phyloP scores from a whole-genome alignment of 148 eudicot species.

The Rhododendron vialii region DNA sequence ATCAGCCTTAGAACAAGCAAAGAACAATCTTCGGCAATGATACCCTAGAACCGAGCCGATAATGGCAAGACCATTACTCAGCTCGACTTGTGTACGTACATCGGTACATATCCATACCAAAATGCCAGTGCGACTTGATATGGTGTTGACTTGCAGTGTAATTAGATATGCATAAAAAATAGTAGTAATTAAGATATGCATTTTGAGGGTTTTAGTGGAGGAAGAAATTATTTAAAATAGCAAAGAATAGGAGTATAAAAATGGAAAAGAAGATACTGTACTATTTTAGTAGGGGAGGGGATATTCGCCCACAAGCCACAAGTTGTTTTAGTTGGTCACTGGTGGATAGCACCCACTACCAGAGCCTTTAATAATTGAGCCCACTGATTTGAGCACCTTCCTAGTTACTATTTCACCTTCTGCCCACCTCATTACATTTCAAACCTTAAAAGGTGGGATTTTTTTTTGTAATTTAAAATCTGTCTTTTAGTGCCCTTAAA shows the following conservation, averaged over 20 bases:
- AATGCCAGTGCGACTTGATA: background rate
- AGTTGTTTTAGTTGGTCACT: constrained; percentile 10
- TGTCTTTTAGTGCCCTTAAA: background rate
- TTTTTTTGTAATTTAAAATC: too few relatives aligned
- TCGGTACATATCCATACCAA: background rate
- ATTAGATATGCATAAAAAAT: too few relatives aligned
- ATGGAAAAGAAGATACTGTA: background rate
- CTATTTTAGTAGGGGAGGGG: background rate
- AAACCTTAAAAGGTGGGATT: background rate
- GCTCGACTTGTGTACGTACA: background rate
- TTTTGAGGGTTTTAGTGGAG: background rate
- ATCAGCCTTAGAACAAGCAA: background rate
- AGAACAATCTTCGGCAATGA: background rate
- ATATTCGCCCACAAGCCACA: constrained; percentile 5
- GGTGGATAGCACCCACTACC: constrained; percentile 6
- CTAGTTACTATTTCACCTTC: background rate
- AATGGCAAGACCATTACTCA: background rate
- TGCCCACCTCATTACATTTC: background rate
- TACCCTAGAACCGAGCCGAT: background rate
- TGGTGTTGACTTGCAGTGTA: background rate
- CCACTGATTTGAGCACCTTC: background rate
- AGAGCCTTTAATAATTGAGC: background rate
- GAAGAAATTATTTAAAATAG: background rate
- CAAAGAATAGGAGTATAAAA: background rate
- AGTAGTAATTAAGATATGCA: background rate